Conservation (phyloP, 176 grass and related monocot genomes). For the Avena sativa region DNA sequence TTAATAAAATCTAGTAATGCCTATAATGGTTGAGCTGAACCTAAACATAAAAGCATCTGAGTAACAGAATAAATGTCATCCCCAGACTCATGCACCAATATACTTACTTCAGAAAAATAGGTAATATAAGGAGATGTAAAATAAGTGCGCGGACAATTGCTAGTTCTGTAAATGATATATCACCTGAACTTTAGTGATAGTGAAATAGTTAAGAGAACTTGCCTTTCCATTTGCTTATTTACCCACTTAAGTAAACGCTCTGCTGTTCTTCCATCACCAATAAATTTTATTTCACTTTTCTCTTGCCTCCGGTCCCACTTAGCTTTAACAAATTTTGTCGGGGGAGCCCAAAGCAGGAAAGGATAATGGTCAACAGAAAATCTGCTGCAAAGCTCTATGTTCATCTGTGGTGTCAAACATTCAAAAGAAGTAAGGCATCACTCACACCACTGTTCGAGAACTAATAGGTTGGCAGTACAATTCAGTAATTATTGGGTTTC, state of each 20-base stretch:
- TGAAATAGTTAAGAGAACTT: conserved; percentile 35
- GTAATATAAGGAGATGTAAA: neutral
- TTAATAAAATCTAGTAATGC: conserved; percentile 27
- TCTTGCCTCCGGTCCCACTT: conserved; percentile 83
- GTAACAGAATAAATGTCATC: neutral
- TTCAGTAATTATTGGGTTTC: neutral
- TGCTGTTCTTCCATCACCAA: conserved; percentile 90
- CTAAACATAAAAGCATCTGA: neutral
- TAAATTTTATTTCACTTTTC: conserved; percentile 73
- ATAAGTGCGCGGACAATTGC: neutral
- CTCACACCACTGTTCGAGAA: conserved; percentile 25
- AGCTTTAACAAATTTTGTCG: conserved; percentile 64
- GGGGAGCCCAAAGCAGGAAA: conserved; percentile 85
- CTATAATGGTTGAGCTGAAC: neutral
- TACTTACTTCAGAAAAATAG: neutral
- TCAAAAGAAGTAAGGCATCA: conserved; percentile 52
- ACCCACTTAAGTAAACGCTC: conserved; percentile 87
- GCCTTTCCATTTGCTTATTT: conserved; percentile 86
- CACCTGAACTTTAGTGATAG: conserved; percentile 27
- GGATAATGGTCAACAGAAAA: conserved; percentile 88
- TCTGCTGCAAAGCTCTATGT: conserved; percentile 74
- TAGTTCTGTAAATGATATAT: conserved; percentile 2
- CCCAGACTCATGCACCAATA: neutral
- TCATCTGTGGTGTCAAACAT: conserved; percentile 84
- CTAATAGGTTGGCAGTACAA: conserved; percentile 7